Evolutionary conservation across 495 filamentous ascomycete species (phyloP).

Genomic region (Penicillium parvum): DNA sequence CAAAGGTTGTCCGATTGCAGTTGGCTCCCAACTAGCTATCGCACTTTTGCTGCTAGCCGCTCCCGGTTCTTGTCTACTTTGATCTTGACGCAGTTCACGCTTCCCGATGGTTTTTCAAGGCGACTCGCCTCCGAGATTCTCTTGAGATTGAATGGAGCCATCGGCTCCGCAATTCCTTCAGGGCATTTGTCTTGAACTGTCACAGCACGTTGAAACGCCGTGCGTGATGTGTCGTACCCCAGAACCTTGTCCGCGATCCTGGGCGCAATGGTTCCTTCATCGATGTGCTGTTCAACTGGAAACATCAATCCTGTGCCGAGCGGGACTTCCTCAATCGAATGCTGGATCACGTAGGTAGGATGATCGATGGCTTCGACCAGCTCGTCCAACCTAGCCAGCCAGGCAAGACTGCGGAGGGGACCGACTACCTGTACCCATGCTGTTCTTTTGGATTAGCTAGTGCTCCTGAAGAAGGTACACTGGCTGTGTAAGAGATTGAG

Average conservation of each 20-base stretch:
- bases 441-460: not conserved
- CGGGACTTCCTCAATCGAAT: not conserved
- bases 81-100: too few species aligned
- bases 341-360: not conserved
- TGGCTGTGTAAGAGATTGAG: too few species aligned
- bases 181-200: not conserved
- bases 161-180: not conserved
- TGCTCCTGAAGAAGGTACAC: too few species aligned
- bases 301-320: not conserved
- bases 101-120: too few species aligned
- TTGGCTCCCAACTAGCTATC: not conserved
- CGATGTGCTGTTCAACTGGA: not conserved
- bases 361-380: not conserved
- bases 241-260: not conserved
- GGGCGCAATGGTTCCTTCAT: not conserved
- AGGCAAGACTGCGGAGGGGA: not conserved
- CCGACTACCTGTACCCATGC: not conserved
- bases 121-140: too few species aligned
- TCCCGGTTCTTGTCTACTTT: not conserved
- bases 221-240: not conserved
- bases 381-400: not conserved
- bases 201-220: not conserved
- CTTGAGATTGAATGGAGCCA: too few species aligned
- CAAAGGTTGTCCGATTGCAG: not conserved
- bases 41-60: not conserved